These are phyloP conservation scores for Plectosphaerella cucumerina DNA, from an alignment of 2,329 filamentous ascomycete genomes.

Conservation along the genomic window DNA sequence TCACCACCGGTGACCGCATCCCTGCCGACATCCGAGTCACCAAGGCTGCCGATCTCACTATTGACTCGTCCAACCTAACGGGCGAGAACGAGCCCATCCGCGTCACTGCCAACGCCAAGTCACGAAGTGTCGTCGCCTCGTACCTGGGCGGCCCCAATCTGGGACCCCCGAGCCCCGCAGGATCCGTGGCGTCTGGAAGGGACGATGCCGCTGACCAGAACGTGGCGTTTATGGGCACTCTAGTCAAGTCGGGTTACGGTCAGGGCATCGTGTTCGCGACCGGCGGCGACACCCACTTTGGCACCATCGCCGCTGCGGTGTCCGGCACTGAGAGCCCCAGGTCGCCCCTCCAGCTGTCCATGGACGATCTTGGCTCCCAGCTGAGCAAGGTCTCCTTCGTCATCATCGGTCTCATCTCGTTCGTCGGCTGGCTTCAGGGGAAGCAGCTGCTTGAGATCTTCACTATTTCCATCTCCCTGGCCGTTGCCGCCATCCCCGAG, in stretches of 20 bases:
- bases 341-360: slow-evolving; percentile 89
- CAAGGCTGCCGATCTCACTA: slow-evolving; percentile 80
- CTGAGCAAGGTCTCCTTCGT: slow-evolving; percentile 95
- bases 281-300: slow-evolving; percentile 89
- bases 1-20: slow-evolving; percentile 93
- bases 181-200: slow-evolving; percentile 42
- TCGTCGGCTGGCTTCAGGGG: slow-evolving; percentile 86
- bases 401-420: slow-evolving; percentile 87
- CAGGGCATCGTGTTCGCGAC: slow-evolving; percentile 98
- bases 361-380: slow-evolving; percentile 96
- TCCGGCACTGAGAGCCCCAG: slow-evolving; percentile 93
- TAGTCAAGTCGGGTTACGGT: slow-evolving; percentile 91
- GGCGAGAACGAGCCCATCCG: slow-evolving; percentile 92
- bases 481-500: slow-evolving; percentile 93
- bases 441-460: slow-evolving; percentile 92
- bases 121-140: slow-evolving; percentile 22
- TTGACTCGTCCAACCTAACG: slow-evolving; percentile 95
- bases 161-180: slow-evolving; percentile 32
- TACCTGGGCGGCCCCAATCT: slow-evolving; percentile 21
- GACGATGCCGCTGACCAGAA: slow-evolving; percentile 77
- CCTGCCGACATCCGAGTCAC: slow-evolving; percentile 95
- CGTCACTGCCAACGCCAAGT: slow-evolving; percentile 62
- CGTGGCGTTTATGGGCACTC: slow-evolving; percentile 96
- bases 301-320: slow-evolving; percentile 89
- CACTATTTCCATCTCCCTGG: slow-evolving; percentile 93